These are phyloP conservation scores for Aspergillus novofumigatus DNA, from an alignment of 2,329 filamentous ascomycete species.

Conservation along the genomic window DNA sequence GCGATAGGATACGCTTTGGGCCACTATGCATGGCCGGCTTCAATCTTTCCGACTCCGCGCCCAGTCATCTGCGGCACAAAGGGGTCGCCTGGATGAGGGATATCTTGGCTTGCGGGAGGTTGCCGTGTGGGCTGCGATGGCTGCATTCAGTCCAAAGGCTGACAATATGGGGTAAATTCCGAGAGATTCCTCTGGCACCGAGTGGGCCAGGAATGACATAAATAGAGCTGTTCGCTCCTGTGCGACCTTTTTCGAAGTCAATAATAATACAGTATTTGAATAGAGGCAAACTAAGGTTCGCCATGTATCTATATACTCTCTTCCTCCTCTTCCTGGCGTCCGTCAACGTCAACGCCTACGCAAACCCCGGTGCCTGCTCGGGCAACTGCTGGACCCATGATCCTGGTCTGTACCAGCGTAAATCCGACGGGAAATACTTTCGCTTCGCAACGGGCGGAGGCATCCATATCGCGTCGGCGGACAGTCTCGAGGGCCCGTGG, in stretches of 20 bases:
- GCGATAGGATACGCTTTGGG: background rate
- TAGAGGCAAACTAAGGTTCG: background rate
- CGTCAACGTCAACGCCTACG: constrained; percentile 24
- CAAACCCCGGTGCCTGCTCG: constrained; percentile 28
- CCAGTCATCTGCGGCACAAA: background rate
- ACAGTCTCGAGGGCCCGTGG: constrained; percentile 49
- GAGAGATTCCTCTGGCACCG: background rate
- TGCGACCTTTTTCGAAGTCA: background rate
- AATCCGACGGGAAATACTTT: constrained; percentile 50
- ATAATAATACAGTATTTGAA: background rate
- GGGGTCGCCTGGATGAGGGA: background rate
- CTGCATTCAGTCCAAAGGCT: background rate
- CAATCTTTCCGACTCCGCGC: background rate
- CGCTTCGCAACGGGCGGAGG: constrained; percentile 51
- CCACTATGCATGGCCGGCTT: background rate
- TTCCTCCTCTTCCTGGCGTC: constrained; percentile 22
- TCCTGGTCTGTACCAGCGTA: constrained; percentile 46
- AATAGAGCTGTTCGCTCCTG: background rate
- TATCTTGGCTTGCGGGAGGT: background rate
- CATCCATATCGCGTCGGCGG: constrained; percentile 46
- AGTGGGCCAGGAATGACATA: background rate
- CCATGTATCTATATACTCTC: constrained; percentile 7
- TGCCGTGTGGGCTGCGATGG: background rate
- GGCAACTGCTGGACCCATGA: constrained; percentile 43
- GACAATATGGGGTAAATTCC: background rate